Evolutionary conservation across 2,329 filamentous ascomycete genomes (phyloP).

Genomic region (Colletotrichum lupini): DNA sequence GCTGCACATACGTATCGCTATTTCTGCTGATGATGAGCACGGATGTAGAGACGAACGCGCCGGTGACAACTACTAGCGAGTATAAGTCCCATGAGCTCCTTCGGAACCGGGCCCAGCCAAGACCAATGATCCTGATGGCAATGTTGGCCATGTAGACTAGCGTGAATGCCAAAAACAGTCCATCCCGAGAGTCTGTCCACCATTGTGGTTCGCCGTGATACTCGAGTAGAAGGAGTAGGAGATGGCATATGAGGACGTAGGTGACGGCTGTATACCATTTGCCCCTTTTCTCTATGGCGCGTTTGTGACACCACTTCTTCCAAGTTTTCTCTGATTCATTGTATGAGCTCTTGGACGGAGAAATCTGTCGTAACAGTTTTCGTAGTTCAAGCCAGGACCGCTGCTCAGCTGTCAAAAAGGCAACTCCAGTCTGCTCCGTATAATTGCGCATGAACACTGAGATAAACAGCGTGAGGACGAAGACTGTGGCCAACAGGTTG

Average conservation of each 20-base stretch:
- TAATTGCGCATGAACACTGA: constrained; percentile 99
- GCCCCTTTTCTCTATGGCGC: constrained; percentile 93
- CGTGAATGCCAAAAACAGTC: constrained; percentile 83
- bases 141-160: constrained; percentile 87
- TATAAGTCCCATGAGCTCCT: constrained; percentile 97
- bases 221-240: constrained; percentile 85
- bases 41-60: constrained; percentile 83
- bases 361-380: constrained; percentile 91
- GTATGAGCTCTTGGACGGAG: constrained; percentile 91
- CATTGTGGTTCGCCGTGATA: constrained; percentile 79
- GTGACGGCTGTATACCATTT: constrained; percentile 91
- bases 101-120: constrained; percentile 92
- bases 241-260: constrained; percentile 80
- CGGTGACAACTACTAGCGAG: constrained; percentile 81
- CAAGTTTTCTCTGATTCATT: constrained; percentile 80
- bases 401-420: constrained; percentile 94
- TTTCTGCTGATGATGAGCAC: constrained; percentile 73
- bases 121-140: constrained; percentile 82
- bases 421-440: constrained; percentile 97
- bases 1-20: constrained; percentile 75
- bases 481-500: constrained; percentile 95
- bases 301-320: constrained; percentile 94
- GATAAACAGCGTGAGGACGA: constrained; percentile 96
- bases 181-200: constrained; percentile 80
- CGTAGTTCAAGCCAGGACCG: constrained; percentile 95